phyloP scores from a whole-genome alignment of 192 early-diverging fungal species.

The Coemansia sp. region DNA sequence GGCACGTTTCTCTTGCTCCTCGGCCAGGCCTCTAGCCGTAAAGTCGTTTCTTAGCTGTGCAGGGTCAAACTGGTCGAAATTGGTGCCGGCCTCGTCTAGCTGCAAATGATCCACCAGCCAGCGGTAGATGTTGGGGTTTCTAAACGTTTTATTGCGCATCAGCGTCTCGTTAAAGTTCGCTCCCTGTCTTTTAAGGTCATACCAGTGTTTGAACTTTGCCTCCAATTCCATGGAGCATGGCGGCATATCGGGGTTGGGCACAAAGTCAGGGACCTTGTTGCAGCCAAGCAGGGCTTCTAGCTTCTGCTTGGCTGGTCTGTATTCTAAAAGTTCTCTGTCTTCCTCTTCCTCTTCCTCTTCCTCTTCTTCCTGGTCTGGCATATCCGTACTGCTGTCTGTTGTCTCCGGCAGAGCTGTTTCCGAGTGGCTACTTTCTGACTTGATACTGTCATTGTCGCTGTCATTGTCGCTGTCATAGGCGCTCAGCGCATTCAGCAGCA shows the following conservation, averaged over 20 bases:
- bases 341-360: constrained; percentile 5
- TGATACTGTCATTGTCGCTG: constrained; percentile 11
- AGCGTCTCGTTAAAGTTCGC: constrained; percentile 80
- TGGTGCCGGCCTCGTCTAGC: constrained; percentile 79
- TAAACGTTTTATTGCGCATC: constrained; percentile 79
- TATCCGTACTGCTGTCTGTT: background rate
- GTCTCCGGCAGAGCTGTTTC: background rate
- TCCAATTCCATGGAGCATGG: constrained; percentile 64
- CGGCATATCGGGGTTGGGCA: background rate
- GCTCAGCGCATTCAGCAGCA: constrained; percentile 35
- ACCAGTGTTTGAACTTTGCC: constrained; percentile 77
- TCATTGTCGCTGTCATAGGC: constrained; percentile 38
- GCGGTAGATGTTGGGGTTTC: constrained; percentile 87
- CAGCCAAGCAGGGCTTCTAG: constrained; percentile 39
- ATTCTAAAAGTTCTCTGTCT: constrained; percentile 5
- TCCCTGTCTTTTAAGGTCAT: constrained; percentile 62
- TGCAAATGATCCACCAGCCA: constrained; percentile 81
- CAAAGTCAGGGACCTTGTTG: constrained; percentile 21
- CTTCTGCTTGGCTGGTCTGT: constrained; percentile 19
- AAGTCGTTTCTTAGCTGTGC: constrained; percentile 32
- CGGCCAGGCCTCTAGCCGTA: constrained; percentile 26
- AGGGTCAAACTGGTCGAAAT: constrained; percentile 69
- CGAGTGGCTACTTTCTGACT: background rate
- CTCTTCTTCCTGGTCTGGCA: background rate
- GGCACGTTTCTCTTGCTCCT: constrained; percentile 37